Base-by-base conservation (phyloP, 2,329 filamentous ascomycete species). In the Thielaviopsis populi region DNA sequence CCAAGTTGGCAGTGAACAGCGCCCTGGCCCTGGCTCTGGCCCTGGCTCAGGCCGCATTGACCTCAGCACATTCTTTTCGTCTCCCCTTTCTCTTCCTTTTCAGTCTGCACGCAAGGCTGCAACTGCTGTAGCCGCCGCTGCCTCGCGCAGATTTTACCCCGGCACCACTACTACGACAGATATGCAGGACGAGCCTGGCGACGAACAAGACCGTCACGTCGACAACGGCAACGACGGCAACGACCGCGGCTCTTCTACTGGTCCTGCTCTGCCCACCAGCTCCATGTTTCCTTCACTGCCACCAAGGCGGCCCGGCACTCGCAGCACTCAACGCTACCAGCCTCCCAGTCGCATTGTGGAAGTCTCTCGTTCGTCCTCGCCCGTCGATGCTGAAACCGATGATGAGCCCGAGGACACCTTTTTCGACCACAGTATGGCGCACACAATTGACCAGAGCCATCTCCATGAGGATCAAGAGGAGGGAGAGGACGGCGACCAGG, bases 31-130 rank as follows among this genome's bases (percentile, higher is more conserved):
- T 33, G 58, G 22, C 41, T 37, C 58, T 17, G 27, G 46, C 24
- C 59, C n/a, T 40, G 33, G 30, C 56, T 41, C 58, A 19, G 54
- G 69, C 43, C 72, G 72, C 24, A 77, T 79, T 62, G 77, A 83
- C 62, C 72, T 83, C 1, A 75, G 79, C 5, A 74, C 75, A 7
- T 84, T 83, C 70, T 84, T 84, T 69, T 84, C 81, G 0, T 83
- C 81, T 2, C 81, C 81, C 0, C 76, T 77, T 3, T 69, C 71
- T 1, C 70, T 77, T 46, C 73, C 65, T 33, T 66, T 66, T 42
- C 46, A 63, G 24, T 66, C 65, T 37, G 65, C 65, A 19, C 58
- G 65, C 58, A 66, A 66, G 48, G 61, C 65, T 59, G 65, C 65
- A 53, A 53, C 65, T 58, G 62, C 65, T 40, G 63, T 65, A 40